Conservation (phyloP, 1,139 yeast genomes). For the Saccharomyces pastorianus region DNA sequence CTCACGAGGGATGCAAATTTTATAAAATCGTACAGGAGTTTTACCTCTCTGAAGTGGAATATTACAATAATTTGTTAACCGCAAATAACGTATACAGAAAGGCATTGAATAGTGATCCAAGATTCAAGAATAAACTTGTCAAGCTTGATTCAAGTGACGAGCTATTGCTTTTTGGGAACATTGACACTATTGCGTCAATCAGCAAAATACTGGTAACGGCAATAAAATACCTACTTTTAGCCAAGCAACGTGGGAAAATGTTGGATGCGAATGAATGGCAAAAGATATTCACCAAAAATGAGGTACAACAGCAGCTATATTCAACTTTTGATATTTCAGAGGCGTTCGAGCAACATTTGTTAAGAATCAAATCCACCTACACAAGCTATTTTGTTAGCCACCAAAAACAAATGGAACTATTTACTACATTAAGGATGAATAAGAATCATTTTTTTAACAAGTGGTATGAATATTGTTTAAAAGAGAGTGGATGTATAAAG, state of each 20-base stretch:
- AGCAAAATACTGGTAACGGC: conserved; percentile 26
- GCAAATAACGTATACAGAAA: conserved; percentile 27
- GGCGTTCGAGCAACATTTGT: conserved; percentile 22
- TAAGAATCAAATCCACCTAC: conserved; percentile 32
- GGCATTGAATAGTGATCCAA: conserved; percentile 20
- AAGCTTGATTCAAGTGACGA: conserved; percentile 25
- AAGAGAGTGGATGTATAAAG: conserved; percentile 11
- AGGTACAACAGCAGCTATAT: conserved; percentile 4
- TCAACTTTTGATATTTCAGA: conserved; percentile 25
- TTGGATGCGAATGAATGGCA: conserved; percentile 13
- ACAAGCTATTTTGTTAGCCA: conserved; percentile 22
- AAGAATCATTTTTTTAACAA: conserved; percentile 10
- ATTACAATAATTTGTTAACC: conserved; percentile 18
- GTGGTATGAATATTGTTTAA: conserved; percentile 26
- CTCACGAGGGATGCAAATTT: conserved; percentile 11
- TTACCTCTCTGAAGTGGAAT: conserved; percentile 24
- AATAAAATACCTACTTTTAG: conserved; percentile 10
- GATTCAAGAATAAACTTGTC: conserved; percentile 22
- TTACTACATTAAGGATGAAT: conserved; percentile 13
- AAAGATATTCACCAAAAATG: conserved; percentile 6
- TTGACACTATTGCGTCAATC: conserved; percentile 32
- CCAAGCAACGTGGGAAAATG: conserved; percentile 2
- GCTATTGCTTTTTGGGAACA: conserved; percentile 32
- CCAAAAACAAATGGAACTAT: conserved; percentile 22
- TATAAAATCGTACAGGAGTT: conserved; percentile 22